Evolutionary conservation across 441 rosid species (phyloP).

Genomic region (Erodium trifolium): DNA sequence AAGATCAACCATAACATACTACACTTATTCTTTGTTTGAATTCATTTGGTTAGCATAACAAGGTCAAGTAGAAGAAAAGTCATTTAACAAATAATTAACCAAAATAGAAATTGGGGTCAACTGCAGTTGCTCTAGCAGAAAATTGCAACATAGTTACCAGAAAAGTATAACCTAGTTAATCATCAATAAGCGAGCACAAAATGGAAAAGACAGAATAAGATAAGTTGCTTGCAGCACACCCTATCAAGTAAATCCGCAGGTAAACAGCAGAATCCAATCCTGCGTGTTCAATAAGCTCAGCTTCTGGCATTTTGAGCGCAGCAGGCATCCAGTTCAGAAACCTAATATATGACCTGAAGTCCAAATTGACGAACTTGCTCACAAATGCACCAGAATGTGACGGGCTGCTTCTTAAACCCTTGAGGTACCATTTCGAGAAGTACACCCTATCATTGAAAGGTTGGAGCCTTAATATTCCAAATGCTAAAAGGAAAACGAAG

Average conservation of each 20-base stretch:
- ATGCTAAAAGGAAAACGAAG: constrained; percentile 59
- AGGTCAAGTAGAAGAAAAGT: not conserved
- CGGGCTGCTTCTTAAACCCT: constrained; percentile 71
- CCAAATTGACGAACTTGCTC: constrained; percentile 62
- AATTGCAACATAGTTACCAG: no score
- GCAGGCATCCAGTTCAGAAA: constrained; percentile 94
- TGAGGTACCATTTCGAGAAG: constrained; percentile 94
- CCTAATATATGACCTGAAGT: constrained; percentile 53
- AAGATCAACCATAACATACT: not conserved
- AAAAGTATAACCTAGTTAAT: not conserved
- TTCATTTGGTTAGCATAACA: not conserved
- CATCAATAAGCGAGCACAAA: not conserved
- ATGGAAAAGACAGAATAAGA: not conserved
- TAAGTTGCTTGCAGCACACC: constrained; percentile 34
- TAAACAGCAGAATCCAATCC: constrained; percentile 94
- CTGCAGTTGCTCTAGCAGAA: not conserved
- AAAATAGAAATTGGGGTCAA: not conserved
- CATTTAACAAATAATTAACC: not conserved
- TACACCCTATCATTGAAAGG: constrained; percentile 93
- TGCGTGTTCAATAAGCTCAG: constrained; percentile 89
- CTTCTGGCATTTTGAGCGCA: constrained; percentile 92
- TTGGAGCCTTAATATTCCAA: constrained; percentile 75
- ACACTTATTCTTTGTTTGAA: not conserved
- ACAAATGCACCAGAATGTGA: constrained; percentile 44
- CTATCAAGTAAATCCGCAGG: constrained; percentile 81